These are phyloP conservation scores for Ceratocystis harringtonii DNA, from an alignment of 2,329 filamentous ascomycete genomes.

Conservation along the genomic window DNA sequence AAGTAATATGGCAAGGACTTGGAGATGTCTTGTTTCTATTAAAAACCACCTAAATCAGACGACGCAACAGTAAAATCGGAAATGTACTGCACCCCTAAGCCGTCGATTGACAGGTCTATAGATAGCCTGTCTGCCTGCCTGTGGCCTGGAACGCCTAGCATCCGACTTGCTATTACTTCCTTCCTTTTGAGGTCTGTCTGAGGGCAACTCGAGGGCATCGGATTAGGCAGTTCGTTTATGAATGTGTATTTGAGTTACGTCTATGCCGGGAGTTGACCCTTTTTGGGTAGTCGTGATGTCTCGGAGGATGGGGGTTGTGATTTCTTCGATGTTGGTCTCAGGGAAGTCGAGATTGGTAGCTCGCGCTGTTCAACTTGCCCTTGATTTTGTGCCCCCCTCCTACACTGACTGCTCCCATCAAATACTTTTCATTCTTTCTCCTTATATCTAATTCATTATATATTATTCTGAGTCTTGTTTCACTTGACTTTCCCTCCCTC, in stretches of 20 bases:
- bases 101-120: no score
- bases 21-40: no score
- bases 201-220: neutral
- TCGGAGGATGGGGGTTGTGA: neutral
- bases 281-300: neutral
- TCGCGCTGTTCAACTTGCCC: neutral
- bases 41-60: no score
- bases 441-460: no score
- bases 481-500: neutral
- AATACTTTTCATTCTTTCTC: no score
- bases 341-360: neutral
- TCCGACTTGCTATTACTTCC: neutral
- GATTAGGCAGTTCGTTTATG: slow-evolving; percentile 10
- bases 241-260: slow-evolving; percentile 10
- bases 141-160: no score
- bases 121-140: no score
- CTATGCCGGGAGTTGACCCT: neutral
- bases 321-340: neutral
- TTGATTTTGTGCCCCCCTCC: neutral
- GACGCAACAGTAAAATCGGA: no score
- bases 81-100: no score
- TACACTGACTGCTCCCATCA: no score
- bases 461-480: neutral
- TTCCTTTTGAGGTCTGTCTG: neutral
- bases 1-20: no score